These are phyloP conservation scores for Castanopsis chinensis DNA, from an alignment of 306 rosid genomes.

Conservation along the genomic window DNA sequence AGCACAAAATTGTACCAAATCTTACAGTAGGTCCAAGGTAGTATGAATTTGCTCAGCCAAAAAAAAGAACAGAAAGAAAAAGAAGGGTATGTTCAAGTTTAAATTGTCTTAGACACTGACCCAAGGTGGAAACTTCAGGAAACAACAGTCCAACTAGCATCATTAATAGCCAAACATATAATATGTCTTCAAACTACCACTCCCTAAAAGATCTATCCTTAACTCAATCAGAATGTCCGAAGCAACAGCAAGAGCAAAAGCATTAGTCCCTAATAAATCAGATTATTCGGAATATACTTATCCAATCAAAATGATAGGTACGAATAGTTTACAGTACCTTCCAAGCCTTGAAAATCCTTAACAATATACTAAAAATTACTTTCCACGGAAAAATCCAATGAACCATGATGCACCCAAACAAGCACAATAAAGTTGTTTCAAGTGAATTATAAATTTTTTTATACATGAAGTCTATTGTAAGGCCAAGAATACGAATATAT, in stretches of 20 bases:
- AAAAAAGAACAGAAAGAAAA: neutral
- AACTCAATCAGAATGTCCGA: no score
- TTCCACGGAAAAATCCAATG: neutral
- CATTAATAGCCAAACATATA: neutral
- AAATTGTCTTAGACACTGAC: neutral
- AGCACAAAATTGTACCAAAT: neutral
- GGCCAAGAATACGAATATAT: constrained; percentile 6
- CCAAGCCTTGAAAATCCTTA: neutral
- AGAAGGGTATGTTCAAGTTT: neutral
- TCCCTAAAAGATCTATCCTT: no score
- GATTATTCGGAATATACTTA: no score
- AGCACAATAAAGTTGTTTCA: neutral
- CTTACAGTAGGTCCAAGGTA: neutral
- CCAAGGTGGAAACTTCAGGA: neutral
- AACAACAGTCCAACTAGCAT: neutral
- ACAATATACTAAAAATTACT: neutral
- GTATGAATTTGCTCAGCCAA: neutral
- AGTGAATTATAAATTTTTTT: neutral
- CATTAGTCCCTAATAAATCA: no score
- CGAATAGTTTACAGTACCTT: neutral
- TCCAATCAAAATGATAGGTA: no score
- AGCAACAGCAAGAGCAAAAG: no score
- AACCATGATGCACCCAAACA: neutral
- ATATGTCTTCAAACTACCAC: no score
- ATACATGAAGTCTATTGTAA: neutral